Conservation (phyloP, 2,329 filamentous ascomycete genomes). For the Ophiostoma tasmaniense region DNA sequence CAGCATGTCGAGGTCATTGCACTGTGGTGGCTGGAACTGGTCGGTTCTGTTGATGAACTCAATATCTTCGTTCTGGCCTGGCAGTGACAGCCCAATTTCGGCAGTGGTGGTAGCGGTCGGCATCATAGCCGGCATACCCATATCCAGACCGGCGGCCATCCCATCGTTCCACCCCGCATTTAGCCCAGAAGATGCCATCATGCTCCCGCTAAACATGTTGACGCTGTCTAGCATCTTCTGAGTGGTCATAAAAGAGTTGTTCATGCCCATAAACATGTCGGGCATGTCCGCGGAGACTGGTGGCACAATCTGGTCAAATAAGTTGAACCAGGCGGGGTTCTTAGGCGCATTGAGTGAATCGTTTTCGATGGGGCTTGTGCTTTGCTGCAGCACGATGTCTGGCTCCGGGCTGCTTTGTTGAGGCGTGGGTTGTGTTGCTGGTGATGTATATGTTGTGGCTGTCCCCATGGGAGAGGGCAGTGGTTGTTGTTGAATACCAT, state of each 20-base stretch:
- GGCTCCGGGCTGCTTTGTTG: constrained; percentile 13
- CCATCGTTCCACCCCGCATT: constrained; percentile 6
- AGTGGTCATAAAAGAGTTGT: constrained; percentile 22
- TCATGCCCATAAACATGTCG: constrained; percentile 22
- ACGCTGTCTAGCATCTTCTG: constrained; percentile 11
- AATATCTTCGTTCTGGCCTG: constrained; percentile 7
- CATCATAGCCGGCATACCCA: constrained; percentile 8
- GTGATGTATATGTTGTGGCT: constrained; percentile 5
- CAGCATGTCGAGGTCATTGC: neutral
- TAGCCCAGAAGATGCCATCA: constrained; percentile 9
- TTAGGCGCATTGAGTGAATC: neutral
- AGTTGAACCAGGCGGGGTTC: constrained; percentile 12
- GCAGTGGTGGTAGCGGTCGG: neutral
- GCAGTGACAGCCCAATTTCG: neutral
- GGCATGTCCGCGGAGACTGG: neutral
- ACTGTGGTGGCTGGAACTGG: neutral
- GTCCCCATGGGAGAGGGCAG: constrained; percentile 12
- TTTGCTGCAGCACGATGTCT: neutral
- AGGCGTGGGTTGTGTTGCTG: constrained; percentile 4
- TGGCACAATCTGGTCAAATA: constrained; percentile 12
- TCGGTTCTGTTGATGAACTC: constrained; percentile 8
- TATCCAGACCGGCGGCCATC: neutral
- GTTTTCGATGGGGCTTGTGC: neutral
- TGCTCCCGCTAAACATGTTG: constrained; percentile 7
- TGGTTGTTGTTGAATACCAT: constrained; percentile 9